Conservation (phyloP, 2,329 filamentous ascomycete genomes). For the Trichoderma sp. region DNA sequence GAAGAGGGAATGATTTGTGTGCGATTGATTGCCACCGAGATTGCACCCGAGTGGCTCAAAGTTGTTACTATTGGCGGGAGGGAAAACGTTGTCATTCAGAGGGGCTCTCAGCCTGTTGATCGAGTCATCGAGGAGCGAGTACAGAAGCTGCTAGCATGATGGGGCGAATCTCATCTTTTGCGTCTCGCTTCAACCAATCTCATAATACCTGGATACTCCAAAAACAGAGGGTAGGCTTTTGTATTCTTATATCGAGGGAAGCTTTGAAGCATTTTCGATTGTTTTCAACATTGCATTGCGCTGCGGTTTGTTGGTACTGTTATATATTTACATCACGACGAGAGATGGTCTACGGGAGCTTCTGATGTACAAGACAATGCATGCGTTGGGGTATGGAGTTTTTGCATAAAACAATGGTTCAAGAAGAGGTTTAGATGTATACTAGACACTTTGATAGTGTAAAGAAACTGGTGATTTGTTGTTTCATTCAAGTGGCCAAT, state of each 20-base stretch:
- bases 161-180: not conserved
- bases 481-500: not conserved
- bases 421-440: not conserved
- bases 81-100: conserved; percentile 58
- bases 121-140: conserved; percentile 39
- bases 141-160: conserved; percentile 30
- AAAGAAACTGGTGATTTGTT: not conserved
- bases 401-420: not conserved
- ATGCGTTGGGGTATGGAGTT: conserved; percentile 1
- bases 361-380: conserved; percentile 8
- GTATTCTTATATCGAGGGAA: not conserved
- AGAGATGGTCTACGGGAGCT: not conserved
- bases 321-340: not conserved
- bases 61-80: conserved; percentile 51
- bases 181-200: not conserved
- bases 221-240: not conserved
- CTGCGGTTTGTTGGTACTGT: conserved; percentile 1
- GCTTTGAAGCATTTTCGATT: not conserved
- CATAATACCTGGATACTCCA: not conserved
- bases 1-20: conserved; percentile 54
- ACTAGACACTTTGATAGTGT: not conserved
- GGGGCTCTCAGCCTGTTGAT: conserved; percentile 41
- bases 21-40: conserved; percentile 50
- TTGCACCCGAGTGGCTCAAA: conserved; percentile 57
- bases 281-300: conserved; percentile 19